Evolutionary conservation across 805 yeast species (phyloP), one percentile per base, ranked within the genome.

Genomic region (Saturnispora zaruensis): DNA sequence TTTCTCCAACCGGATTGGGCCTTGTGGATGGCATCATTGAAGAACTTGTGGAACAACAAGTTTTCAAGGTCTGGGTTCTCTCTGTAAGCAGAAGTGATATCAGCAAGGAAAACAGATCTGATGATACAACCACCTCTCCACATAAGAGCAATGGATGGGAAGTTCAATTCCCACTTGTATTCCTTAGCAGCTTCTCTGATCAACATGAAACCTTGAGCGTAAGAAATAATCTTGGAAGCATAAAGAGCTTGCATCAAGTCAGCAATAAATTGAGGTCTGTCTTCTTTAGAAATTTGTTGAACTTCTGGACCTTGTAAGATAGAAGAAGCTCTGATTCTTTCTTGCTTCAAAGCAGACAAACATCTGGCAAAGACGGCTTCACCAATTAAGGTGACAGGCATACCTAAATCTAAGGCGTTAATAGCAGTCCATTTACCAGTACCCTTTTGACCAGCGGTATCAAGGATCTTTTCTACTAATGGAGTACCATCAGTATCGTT

Each of bases 81-180:
- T 75, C 93, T 87, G 85, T 84, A 91, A 60, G 99, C 99, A 69
- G 87, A 71, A 60, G 99, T 91, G 75, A 91, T 91, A 73, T 91
- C 97, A 67, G 83, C 97, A 68, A 91, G 78, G 86, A 91, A 91
- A 58, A 91, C 97, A 52, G 99, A 91, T 81, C 98, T 87, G 75
- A 91, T 91, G 73, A 91, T 91, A 81, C 99, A 91, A 64, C 99
- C 99, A 77, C 99, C 99, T 81, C 99, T 84, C 99, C 99, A 91
- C 98, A 91, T 91, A 66, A 93, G 81, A 62, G 98, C 98, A 64
- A 93, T 93, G 53, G 96, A 93, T 63, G 98, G 96, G 82, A 87
- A 86, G 84, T 91, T 93, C 70, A 91, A 79, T 73, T 87, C 82
- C 99, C 99, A 91, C 66, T 83, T 83, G 80, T 88, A 91, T 71